These are phyloP conservation scores for Fusarium keratoplasticum DNA, from an alignment of 2,329 filamentous ascomycete species.

Conservation along the genomic window DNA sequence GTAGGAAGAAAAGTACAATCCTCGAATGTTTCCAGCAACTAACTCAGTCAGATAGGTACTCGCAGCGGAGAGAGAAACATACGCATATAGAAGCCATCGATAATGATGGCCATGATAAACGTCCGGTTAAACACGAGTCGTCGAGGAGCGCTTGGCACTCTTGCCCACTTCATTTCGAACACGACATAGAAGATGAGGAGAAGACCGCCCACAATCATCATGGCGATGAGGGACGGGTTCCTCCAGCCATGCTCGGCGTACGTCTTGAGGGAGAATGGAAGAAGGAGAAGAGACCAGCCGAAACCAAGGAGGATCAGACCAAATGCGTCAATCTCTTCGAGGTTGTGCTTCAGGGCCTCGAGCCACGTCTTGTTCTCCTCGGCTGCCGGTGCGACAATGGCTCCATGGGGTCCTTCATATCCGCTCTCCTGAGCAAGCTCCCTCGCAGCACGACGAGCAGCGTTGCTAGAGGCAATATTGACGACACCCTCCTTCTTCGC, in stretches of 20 bases:
- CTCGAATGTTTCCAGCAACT: constrained; percentile 48
- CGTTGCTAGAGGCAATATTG: constrained; percentile 47
- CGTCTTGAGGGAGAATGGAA: constrained; percentile 71
- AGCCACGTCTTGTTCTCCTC: not conserved
- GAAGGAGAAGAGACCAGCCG: constrained; percentile 69
- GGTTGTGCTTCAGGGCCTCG: constrained; percentile 48
- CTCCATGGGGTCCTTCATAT: not conserved
- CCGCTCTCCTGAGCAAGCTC: constrained; percentile 28
- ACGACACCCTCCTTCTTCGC: constrained; percentile 64
- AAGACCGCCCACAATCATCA: constrained; percentile 55
- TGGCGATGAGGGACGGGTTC: constrained; percentile 56
- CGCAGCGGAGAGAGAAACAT: constrained; percentile 18
- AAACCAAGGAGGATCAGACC: constrained; percentile 58
- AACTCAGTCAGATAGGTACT: constrained; percentile 1
- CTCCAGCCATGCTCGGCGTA: constrained; percentile 55
- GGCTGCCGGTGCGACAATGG: not conserved
- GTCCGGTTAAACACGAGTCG: constrained; percentile 47
- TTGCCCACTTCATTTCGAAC: constrained; percentile 57
- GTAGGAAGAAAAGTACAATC: constrained; percentile 50
- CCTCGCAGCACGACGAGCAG: constrained; percentile 50
- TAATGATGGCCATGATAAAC: constrained; percentile 46
- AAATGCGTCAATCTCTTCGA: constrained; percentile 51
- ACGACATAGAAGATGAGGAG: constrained; percentile 56
- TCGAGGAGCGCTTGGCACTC: constrained; percentile 40
- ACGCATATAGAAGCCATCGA: constrained; percentile 47